Conservation (phyloP, 768 basidiomycete species). For the Thelephora ganbajun region DNA sequence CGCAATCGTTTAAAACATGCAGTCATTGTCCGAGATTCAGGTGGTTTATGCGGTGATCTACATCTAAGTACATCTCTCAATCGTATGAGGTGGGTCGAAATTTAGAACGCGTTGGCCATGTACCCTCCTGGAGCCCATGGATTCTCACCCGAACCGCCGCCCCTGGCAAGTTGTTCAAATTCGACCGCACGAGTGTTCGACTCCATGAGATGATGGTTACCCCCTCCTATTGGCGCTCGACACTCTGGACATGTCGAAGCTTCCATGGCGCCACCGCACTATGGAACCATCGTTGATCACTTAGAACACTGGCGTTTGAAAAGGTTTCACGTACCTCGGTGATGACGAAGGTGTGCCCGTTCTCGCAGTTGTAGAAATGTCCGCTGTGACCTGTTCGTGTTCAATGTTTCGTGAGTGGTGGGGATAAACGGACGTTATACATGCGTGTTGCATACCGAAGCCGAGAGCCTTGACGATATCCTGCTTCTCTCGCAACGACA, state of each 20-base stretch:
- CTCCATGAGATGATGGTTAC: slow-evolving; percentile 22
- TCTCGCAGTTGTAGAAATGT: slow-evolving; percentile 23
- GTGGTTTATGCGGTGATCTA: too few relatives aligned
- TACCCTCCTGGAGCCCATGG: too few relatives aligned
- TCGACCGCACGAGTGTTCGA: slow-evolving; percentile 33
- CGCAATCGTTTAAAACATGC: too few relatives aligned
- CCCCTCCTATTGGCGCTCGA: slow-evolving; percentile 36
- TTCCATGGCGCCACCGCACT: slow-evolving; percentile 50
- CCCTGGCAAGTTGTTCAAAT: slow-evolving; percentile 29
- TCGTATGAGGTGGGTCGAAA: too few relatives aligned
- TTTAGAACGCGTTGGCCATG: too few relatives aligned
- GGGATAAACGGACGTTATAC: neutral
- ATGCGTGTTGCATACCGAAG: slow-evolving; percentile 9
- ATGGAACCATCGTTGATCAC: neutral
- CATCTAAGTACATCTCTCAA: too few relatives aligned
- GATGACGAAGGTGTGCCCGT: slow-evolving; percentile 53
- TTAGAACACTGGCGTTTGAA: neutral
- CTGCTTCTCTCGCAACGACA: slow-evolving; percentile 13
- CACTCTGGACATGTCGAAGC: slow-evolving; percentile 42
- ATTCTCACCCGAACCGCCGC: slow-evolving; percentile 14
- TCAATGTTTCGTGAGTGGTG: slow-evolving; percentile 7
- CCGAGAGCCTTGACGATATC: slow-evolving; percentile 16
- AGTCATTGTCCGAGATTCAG: too few relatives aligned
- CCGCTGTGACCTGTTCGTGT: too few relatives aligned
- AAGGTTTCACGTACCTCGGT: slow-evolving; percentile 25